Evolutionary conservation across 495 filamentous ascomycete species (phyloP).

Genomic region (Venustampulla echinocandica): DNA sequence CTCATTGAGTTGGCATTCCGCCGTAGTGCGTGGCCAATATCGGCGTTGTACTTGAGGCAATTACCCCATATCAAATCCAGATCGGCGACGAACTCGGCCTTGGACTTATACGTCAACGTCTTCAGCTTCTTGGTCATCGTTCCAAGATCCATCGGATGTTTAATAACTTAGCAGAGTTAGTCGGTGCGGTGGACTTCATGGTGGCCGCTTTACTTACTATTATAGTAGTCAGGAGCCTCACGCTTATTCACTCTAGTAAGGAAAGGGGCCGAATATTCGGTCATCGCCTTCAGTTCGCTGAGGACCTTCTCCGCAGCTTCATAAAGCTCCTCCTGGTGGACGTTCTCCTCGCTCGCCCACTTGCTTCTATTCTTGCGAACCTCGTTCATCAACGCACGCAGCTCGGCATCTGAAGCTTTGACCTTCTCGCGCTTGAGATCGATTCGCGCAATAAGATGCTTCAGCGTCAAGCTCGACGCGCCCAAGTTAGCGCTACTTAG

Average conservation of each 20-base stretch:
- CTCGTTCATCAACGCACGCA: slow-evolving; percentile 88
- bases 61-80: slow-evolving; percentile 82
- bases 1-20: slow-evolving; percentile 95
- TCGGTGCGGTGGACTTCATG: background rate
- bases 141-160: slow-evolving; percentile 95
- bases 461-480: slow-evolving; percentile 91
- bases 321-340: slow-evolving; percentile 96
- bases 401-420: slow-evolving; percentile 80
- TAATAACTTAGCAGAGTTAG: slow-evolving; percentile 59
- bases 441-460: slow-evolving; percentile 91
- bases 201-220: slow-evolving; percentile 44
- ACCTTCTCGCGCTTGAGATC: slow-evolving; percentile 85
- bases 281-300: slow-evolving; percentile 91
- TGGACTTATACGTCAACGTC: slow-evolving; percentile 32
- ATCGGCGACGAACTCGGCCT: background rate
- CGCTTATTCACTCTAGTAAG: slow-evolving; percentile 88
- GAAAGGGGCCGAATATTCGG: slow-evolving; percentile 91
- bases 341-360: slow-evolving; percentile 95
- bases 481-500: slow-evolving; percentile 90
- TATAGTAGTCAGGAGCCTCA: slow-evolving; percentile 93
- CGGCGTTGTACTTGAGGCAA: slow-evolving; percentile 90
- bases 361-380: slow-evolving; percentile 96
- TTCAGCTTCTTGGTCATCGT: slow-evolving; percentile 98
- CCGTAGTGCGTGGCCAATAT: slow-evolving; percentile 75
- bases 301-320: slow-evolving; percentile 93